phyloP scores from a whole-genome alignment of 768 basidiomycete genomes.

The Lyophyllum shimeji region DNA sequence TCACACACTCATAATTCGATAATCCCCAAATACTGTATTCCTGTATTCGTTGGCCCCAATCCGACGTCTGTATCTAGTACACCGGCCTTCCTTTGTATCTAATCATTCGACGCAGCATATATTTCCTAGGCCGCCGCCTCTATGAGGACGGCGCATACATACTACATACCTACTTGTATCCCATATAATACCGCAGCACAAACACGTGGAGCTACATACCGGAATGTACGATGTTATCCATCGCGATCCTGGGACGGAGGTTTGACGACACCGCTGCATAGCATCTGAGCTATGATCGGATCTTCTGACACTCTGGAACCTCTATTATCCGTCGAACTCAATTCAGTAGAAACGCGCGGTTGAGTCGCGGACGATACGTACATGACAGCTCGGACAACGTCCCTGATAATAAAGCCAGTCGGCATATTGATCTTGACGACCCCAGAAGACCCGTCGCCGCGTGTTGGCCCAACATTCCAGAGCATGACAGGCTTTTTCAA shows the following conservation, averaged over 20 bases:
- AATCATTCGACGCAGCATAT: background rate
- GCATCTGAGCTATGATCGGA: conserved; percentile 46
- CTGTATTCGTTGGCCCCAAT: background rate
- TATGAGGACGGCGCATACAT: background rate
- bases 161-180: background rate
- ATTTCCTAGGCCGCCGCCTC: background rate
- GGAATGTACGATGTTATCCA: background rate
- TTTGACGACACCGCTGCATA: conserved; percentile 57
- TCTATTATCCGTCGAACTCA: conserved; percentile 29
- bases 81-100: background rate
- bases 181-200: background rate
- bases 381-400: conserved; percentile 61
- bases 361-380: conserved; percentile 34
- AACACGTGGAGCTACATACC: background rate
- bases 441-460: conserved; percentile 70
- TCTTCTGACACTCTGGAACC: conserved; percentile 44
- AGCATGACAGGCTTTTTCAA: conserved; percentile 76
- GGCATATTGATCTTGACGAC: conserved; percentile 80
- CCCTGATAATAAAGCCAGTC: conserved; percentile 70
- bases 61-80: conserved; percentile 3
- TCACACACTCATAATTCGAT: conserved; percentile 1
- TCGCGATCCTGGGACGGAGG: conserved; percentile 43
- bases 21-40: background rate
- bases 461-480: conserved; percentile 85
- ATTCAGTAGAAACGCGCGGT: background rate